These are phyloP conservation scores for Arthroderma sp. DNA, from an alignment of 2,329 filamentous ascomycete genomes.

Conservation along the genomic window DNA sequence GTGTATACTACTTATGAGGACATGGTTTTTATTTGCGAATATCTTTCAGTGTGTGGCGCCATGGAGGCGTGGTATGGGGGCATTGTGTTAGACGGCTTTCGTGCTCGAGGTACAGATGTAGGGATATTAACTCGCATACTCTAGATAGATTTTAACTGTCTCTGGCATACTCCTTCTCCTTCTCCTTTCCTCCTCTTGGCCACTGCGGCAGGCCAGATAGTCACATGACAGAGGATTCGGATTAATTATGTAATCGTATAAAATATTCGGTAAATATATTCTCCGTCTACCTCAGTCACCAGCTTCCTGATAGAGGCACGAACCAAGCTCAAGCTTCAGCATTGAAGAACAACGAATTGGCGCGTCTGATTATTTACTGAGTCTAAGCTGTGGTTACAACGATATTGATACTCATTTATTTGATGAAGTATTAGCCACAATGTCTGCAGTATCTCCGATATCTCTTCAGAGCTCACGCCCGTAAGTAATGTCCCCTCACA, in stretches of 20 bases:
- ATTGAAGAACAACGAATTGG: not conserved
- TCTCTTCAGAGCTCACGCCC: constrained; percentile 66
- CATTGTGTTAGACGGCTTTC: not conserved
- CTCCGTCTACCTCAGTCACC: not conserved
- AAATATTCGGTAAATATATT: not conserved
- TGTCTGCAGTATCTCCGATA: constrained; percentile 74
- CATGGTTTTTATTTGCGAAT: not conserved
- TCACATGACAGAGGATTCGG: not conserved
- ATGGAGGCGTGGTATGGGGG: not conserved
- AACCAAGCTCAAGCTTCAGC: constrained; percentile 28
- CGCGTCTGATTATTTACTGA: not conserved
- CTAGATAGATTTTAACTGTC: not conserved
- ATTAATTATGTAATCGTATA: not conserved
- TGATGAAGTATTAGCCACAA: constrained; percentile 26
- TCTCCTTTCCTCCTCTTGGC: not conserved
- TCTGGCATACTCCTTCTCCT: no score
- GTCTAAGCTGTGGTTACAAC: not conserved
- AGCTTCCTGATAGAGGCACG: constrained; percentile 1
- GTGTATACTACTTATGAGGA: not conserved
- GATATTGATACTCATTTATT: not conserved
- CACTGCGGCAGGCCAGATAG: no score
- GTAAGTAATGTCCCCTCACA: constrained; percentile 28
- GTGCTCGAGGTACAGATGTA: not conserved
- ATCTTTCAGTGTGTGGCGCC: not conserved
- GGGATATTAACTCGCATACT: not conserved